Evolutionary conservation across 352 stramenopile species (phyloP).

Genomic region (Globisporangium uncinulatum): DNA sequence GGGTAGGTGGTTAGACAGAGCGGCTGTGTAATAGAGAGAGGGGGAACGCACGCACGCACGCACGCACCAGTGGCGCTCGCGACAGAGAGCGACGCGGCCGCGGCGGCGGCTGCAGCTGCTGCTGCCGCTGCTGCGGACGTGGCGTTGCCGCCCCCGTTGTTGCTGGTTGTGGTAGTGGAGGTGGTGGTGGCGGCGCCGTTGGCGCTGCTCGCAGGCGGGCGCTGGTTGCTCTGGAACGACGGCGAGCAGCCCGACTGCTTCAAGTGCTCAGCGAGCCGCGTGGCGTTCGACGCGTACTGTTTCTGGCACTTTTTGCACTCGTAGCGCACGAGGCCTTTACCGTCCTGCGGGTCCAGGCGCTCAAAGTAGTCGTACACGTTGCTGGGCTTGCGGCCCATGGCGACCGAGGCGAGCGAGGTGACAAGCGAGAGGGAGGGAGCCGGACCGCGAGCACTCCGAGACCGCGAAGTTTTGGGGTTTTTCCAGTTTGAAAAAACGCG

Average conservation of each 20-base stretch:
- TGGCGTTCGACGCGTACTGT: conserved; percentile 83
- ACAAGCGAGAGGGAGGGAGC: background rate
- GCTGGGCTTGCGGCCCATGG: conserved; percentile 75
- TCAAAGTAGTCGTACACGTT: conserved; percentile 87
- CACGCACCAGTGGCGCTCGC: conserved; percentile 24
- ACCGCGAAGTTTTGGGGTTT: too few species aligned
- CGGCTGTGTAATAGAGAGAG: background rate
- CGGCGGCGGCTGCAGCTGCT: conserved; percentile 17
- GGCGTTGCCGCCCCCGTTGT: background rate
- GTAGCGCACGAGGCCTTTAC: conserved; percentile 75
- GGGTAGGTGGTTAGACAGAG: background rate
- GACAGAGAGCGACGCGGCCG: conserved; percentile 22
- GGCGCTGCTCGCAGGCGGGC: conserved; percentile 12
- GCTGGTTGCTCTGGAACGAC: conserved; percentile 81
- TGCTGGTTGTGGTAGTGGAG: background rate
- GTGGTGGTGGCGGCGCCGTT: background rate
- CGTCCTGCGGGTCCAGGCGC: conserved; percentile 58
- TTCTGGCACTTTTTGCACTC: conserved; percentile 87
- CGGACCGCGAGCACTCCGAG: background rate
- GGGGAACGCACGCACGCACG: background rate
- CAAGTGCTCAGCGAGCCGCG: conserved; percentile 72
- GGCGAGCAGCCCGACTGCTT: conserved; percentile 64
- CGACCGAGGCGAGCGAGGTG: too few species aligned
- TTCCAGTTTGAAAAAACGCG: background rate
- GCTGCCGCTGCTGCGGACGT: background rate